Conservation (phyloP, 192 early-diverging fungal genomes). For the Entophlyctis helioformis region DNA sequence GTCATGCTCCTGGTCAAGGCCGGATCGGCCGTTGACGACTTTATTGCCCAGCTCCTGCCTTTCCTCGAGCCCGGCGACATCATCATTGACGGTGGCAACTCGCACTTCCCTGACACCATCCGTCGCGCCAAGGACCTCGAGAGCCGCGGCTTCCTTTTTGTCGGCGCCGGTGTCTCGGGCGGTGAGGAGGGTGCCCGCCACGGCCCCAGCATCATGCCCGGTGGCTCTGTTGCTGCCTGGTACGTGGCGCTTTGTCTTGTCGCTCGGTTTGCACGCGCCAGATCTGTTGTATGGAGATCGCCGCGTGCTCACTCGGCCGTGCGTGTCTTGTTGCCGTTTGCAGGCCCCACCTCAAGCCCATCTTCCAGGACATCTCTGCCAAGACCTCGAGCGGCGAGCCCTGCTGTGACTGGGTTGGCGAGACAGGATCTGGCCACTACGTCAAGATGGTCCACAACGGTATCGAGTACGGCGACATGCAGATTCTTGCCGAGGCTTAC, state of each 20-base stretch:
- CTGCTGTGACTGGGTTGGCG: conserved; percentile 99
- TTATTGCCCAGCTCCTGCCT: conserved; percentile 82
- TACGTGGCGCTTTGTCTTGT: conserved; percentile 12
- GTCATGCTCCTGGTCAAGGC: conserved; percentile 99
- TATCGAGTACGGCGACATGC: conserved; percentile 99
- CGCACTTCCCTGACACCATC: conserved; percentile 93
- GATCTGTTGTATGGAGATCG: background rate
- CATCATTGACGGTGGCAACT: conserved; percentile 98
- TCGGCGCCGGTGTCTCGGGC: conserved; percentile 95
- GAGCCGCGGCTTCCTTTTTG: conserved; percentile 84
- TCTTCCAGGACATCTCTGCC: conserved; percentile 93
- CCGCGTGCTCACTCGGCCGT: background rate
- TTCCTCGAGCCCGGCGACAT: conserved; percentile 82
- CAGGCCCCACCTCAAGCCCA: conserved; percentile 79
- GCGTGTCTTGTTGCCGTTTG: background rate
- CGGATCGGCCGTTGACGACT: conserved; percentile 85
- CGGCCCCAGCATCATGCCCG: conserved; percentile 96
- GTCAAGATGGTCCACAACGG: conserved; percentile 99
- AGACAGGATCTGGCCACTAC: conserved; percentile 93
- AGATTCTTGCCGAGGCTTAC: conserved; percentile 95
- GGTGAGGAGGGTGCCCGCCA: conserved; percentile 98
- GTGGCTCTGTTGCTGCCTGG: conserved; percentile 89
- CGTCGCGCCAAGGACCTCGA: conserved; percentile 81
- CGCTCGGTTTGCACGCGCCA: background rate
- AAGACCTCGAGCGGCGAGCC: conserved; percentile 76